Evolutionary conservation across 2,329 filamentous ascomycete genomes (phyloP), one percentile per base, ranked within the genome.

Genomic region (Hypoxylon sp.): DNA sequence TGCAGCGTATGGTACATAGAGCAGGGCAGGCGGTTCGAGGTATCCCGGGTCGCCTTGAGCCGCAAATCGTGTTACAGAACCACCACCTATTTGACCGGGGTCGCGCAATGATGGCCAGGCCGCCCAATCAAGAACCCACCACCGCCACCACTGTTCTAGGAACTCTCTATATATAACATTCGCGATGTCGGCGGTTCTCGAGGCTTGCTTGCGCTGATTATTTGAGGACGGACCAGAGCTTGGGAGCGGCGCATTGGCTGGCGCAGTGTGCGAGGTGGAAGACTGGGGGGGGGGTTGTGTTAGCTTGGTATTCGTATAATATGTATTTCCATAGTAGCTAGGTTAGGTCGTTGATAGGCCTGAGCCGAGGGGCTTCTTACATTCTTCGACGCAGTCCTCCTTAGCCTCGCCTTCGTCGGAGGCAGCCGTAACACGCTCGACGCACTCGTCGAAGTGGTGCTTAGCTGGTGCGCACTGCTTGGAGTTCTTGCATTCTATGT

Each of bases 241-340:
- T 98, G 78, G 95, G 94, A 61, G 96, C 96, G 71, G 96, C 95
- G 82, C 96, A 99, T 81, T 91, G 86, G 78, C 89, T 93, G 72
- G 95, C 94, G 86, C 96, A 99, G 88, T 98, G 96, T 77, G 93
- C 91, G 77, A 99, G 93, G 85, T 99, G 95, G 92, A 99, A 99
- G 88, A 98, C 95, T 71, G 5, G 37, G 39, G 5, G 37, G 39
- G 1, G n/a, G 13, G n/a, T n/a, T 11, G 17, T 35, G 48, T 71
- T 56, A 71, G 68, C 39, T 60, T 42, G 10, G 29, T 98, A 76
- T 65, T 55, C 60, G 39, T 50, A 50, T 53, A 47, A 50, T 55
- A 47, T 60, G 11, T 44, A 46, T 14, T 19, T 24, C 17, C 9
- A 13, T 19, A 2, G 37, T 2, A 33, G 3, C 19, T 22, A 22